Evolutionary conservation across 2,329 filamentous ascomycete genomes (phyloP).

Genomic region (Periconia digitata): DNA sequence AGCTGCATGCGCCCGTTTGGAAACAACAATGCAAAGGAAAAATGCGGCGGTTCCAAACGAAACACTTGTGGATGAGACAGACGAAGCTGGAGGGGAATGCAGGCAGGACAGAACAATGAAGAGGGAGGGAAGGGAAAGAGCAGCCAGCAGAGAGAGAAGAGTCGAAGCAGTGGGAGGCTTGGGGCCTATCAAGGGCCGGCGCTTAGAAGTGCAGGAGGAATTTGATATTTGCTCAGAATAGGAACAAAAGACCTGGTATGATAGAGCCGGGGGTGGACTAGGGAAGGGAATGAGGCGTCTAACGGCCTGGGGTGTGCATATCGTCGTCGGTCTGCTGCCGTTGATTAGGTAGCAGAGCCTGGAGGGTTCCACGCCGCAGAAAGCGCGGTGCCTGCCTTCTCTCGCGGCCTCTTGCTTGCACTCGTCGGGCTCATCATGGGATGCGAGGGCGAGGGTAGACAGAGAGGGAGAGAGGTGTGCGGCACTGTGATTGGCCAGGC

Average conservation of each 20-base stretch:
- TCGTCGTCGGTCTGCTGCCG: not conserved
- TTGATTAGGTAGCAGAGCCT: slow-evolving; percentile 12
- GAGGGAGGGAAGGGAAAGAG: slow-evolving; percentile 10
- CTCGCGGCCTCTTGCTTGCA: no score
- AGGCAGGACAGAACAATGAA: slow-evolving; percentile 35
- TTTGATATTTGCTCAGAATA: slow-evolving; percentile 41
- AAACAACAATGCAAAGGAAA: slow-evolving; percentile 8
- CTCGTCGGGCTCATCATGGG: no score
- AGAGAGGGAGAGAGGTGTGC: slow-evolving; percentile 13
- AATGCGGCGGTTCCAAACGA: slow-evolving; percentile 7
- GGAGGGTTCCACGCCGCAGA: slow-evolving; percentile 34
- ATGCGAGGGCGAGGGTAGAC: slow-evolving; percentile 21
- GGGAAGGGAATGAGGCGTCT: slow-evolving; percentile 32
- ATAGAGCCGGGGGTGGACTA: slow-evolving; percentile 23
- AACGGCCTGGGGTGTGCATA: slow-evolving; percentile 27
- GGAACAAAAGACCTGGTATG: slow-evolving; percentile 25
- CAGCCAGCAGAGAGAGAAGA: slow-evolving; percentile 17
- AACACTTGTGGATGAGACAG: not conserved
- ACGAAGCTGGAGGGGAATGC: slow-evolving; percentile 18
- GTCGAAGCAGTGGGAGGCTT: slow-evolving; percentile 32
- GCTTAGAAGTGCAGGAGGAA: slow-evolving; percentile 39
- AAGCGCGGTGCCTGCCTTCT: slow-evolving; percentile 40
- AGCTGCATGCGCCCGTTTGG: slow-evolving; percentile 48
- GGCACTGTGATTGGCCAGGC: slow-evolving; percentile 18
- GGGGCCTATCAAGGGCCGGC: slow-evolving; percentile 40